A percentile compares a stretch with the other conserved stretches of the same genome.
These are phyloP conservation scores for Avena eriantha DNA, from an alignment of 176 grass and related monocot species.

Conservation along the genomic window DNA sequence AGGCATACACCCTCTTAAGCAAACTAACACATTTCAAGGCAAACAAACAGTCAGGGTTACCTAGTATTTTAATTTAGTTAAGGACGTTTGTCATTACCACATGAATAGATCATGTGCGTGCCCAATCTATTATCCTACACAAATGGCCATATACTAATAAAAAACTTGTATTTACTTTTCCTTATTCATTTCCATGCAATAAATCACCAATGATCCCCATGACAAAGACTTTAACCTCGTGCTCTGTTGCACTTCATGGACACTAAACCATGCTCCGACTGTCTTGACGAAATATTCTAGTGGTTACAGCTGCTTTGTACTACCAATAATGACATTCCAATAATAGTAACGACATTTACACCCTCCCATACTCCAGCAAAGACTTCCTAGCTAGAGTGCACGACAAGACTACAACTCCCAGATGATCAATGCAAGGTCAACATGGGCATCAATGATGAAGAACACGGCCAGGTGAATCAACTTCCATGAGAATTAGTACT, in stretches of 20 bases:
- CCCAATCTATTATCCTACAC: background rate
- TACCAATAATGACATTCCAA: conserved; percentile 17
- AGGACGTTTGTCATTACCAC: background rate
- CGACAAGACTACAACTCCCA: conserved; percentile 30
- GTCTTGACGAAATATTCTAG: conserved; percentile 23
- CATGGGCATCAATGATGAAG: conserved; percentile 36
- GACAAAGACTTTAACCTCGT: conserved; percentile 22
- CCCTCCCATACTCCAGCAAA: conserved; percentile 41
- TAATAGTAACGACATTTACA: conserved; percentile 46
- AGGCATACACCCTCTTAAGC: background rate
- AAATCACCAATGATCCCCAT: no score
- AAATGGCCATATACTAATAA: background rate
- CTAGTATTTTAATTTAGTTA: background rate
- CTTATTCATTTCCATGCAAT: background rate
- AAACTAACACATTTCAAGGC: background rate
- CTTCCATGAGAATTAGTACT: background rate
- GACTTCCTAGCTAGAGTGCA: conserved; percentile 29
- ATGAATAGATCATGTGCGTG: no score
- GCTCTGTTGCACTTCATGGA: conserved; percentile 44
- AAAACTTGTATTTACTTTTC: background rate
- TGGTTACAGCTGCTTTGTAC: background rate
- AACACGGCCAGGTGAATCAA: background rate
- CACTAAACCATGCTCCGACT: conserved; percentile 18
- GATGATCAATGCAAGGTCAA: conserved; percentile 16
- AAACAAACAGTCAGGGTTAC: background rate